Evolutionary conservation across 1,284 basidiomycete species (phyloP), one percentile per base, ranked within the genome.

Genomic region (Ustilago crameri): DNA sequence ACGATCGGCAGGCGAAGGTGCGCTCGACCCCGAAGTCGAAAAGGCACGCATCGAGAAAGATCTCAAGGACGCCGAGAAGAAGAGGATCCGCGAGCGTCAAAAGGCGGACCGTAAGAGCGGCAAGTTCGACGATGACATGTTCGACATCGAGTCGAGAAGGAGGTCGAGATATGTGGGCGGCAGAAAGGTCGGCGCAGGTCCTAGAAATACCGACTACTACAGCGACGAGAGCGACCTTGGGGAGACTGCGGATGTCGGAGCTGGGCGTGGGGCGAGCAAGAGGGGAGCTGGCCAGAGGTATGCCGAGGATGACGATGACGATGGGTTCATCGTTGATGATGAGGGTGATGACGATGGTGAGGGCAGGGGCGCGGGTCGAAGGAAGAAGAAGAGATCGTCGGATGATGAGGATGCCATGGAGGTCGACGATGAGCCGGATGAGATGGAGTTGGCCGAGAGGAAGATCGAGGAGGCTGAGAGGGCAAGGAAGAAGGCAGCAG

Each of bases 1-100:
- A 0, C 59, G 63, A 14, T 43, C 55, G 12, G 75, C 75, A 8
- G 63, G 64, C 24, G 75, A 63, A 37, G 72, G 75, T 15, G 65
- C 65, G 5, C 40, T 74, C 14, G 76, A 79, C 76, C 88, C 88
- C 57, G 89, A 90, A 83, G 88, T 90, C 73, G 84, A 87, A 80
- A 91, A 92, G 73, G 75, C 74, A 22, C 63, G 73, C 5, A 76
- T 76, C 47, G 76, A 80, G 50, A 78, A 78, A 43, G 80, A 81
- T 48, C 67, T 62, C 64, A 82, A 71, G 55, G 76, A 72, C 51
- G 71, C 53, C 63, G 76, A 80, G 40, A 79, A 73, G 81, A 78
- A 66, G 49, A 68, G 60, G 37, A 71, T 70, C n/a, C 74, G 76
- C 41, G 76, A 79, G 49, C 66, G 72, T 27, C 48, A 68, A 32